These are phyloP conservation scores for Tephrocybe rancida DNA, from an alignment of 768 basidiomycete genomes.

Conservation along the genomic window DNA sequence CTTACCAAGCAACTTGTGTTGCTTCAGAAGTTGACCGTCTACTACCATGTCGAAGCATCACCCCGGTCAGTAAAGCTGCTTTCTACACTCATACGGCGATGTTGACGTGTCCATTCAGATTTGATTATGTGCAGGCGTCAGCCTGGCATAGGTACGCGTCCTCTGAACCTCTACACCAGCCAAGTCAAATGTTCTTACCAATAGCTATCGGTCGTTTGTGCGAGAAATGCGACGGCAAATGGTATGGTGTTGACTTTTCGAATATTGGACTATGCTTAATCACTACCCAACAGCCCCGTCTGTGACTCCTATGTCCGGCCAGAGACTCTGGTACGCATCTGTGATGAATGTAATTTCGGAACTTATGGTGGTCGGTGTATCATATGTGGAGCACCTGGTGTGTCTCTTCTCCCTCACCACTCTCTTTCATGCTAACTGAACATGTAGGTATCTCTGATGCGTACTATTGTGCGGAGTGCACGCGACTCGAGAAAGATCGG, in stretches of 20 bases:
- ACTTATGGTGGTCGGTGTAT: conserved; percentile 98
- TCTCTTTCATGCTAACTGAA: neutral
- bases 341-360: conserved; percentile 99
- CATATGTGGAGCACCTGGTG: conserved; percentile 95
- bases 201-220: conserved; percentile 96
- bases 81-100: neutral
- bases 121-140: conserved; percentile 98
- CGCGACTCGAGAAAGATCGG: conserved; percentile 94
- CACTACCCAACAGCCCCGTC: conserved; percentile 66
- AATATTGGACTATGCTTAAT: neutral
- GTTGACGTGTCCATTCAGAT: conserved; percentile 52
- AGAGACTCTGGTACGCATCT: conserved; percentile 96
- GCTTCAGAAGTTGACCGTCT: conserved; percentile 7
- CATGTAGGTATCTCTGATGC: conserved; percentile 92
- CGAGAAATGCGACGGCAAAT: conserved; percentile 99
- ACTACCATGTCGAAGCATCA: conserved; percentile 85
- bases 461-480: conserved; percentile 98
- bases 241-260: conserved; percentile 52
- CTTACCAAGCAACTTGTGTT: conserved; percentile 7
- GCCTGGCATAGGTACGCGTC: conserved; percentile 85
- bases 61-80: conserved; percentile 52
- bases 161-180: conserved; percentile 2
- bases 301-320: conserved; percentile 99
- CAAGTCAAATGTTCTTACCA: neutral
- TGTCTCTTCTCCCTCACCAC: conserved; percentile 17